Base-by-base conservation (phyloP, 768 basidiomycete species). In the Tylopilus balloui region DNA sequence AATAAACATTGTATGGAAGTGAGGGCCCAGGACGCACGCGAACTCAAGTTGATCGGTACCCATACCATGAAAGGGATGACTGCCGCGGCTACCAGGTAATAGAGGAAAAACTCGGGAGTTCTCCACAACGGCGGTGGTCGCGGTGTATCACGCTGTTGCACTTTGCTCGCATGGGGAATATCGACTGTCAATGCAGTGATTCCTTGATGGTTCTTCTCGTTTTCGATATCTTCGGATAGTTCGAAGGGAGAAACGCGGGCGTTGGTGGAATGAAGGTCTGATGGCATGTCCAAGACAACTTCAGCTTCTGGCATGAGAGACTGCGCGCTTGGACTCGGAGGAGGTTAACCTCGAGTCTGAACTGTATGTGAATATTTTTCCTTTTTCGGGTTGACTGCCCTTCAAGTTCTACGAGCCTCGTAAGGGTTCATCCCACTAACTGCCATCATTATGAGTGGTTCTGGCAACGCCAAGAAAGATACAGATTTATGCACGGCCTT, bases 31-130 rank as follows among this genome's bases (percentile, higher is more conserved):
- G 34, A 78, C 88, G 68, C 68, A 96, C 94, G 56, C 48, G 71
- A 75, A 62, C 92, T 94, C 54, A 94, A 63, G 20, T 72, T 70
- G 20, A 88, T 73, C 0, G 91, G 88, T 54, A 86, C 73, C 79
- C 83, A 89, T 5, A 77, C 70, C 86, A 97, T 88, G 45, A 81
- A 56, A 3, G 87, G 84, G 25, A 97, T 67, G 7, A 78, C 83
- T 19, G 84, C 43, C 13, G 72, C 62, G 12, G 83, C 78, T 2
- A 84, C 72, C 27, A 81, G 52, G 52, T 73, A 82, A 67, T 97
- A 98, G 34, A 85, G 57, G 54, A 78, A 73, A 70, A 95, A 97
- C 64, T 98, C 96, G 10, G 71, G 64, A 0, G 89, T 87, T 36
- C 66, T 71, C 95, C 94, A 97, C 69, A 88, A 71, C 20, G 87